These are phyloP conservation scores for Ustulina deusta DNA, from an alignment of 2,329 filamentous ascomycete species.

Conservation along the genomic window DNA sequence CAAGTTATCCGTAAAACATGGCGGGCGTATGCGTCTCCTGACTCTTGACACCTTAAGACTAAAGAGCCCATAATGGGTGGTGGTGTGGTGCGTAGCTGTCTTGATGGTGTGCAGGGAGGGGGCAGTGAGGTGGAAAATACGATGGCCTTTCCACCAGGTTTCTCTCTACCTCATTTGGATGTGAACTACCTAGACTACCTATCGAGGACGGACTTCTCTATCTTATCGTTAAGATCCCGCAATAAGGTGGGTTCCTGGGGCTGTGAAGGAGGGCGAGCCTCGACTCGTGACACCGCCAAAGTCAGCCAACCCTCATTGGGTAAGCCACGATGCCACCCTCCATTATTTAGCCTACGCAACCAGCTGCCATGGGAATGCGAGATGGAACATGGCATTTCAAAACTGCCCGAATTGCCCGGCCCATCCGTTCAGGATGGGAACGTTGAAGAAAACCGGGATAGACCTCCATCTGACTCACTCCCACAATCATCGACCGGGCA, in stretches of 20 bases:
- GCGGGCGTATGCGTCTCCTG: conserved; percentile 49
- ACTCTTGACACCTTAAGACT: conserved; percentile 45
- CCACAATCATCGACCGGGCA: conserved; percentile 6
- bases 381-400: conserved; percentile 45
- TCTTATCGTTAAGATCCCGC: conserved; percentile 46
- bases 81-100: conserved; percentile 46
- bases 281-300: conserved; percentile 51
- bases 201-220: conserved; percentile 43
- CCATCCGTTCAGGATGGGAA: conserved; percentile 28
- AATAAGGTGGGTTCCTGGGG: conserved; percentile 45
- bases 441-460: conserved; percentile 15
- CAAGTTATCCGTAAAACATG: conserved; percentile 39
- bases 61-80: conserved; percentile 39
- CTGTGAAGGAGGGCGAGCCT: conserved; percentile 48
- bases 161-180: conserved; percentile 44
- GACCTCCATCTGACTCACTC: conserved; percentile 38
- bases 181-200: no score
- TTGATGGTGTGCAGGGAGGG: conserved; percentile 44
- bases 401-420: conserved; percentile 31
- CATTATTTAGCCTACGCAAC: conserved; percentile 32
- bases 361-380: conserved; percentile 44
- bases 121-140: conserved; percentile 40
- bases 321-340: conserved; percentile 52
- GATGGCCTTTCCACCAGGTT: conserved; percentile 38
- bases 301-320: conserved; percentile 52